Evolutionary conservation across 441 rosid genomes (phyloP), one percentile per base, ranked within the genome.

Genomic region (Dalechampia spathulata): DNA sequence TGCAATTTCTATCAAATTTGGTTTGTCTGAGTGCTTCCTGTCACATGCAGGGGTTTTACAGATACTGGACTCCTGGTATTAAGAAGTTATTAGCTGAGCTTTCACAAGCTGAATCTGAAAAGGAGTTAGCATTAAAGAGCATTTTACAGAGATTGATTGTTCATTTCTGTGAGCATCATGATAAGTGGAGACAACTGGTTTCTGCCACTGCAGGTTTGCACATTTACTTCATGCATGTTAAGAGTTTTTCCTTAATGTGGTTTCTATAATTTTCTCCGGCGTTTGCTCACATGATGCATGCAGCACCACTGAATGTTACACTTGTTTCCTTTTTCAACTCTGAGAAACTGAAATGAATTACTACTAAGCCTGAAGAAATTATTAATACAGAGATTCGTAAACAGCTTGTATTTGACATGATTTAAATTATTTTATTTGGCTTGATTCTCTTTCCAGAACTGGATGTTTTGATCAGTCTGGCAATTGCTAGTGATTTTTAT

Each of bases 391-490:
- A 23, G 34, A 40, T 5, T 8, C 14, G 3, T 2, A 36, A 45
- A 15, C 23, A 27, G 8, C 17, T 49, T 19, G 14, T 14, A 16
- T 49, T 34, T 39, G 22, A 38, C 49, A 49, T 27, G 58, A 28
- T 58, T 16, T 30, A 27, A 37, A 25, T 57, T 17, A 55, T 15
- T 55, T 15, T 51, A 19, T 37, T 49, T 47, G 46, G 45, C 42
- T 38, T 38, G 46, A 66, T 74, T 21, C 12, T 39, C n/a, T 62
- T 71, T 77, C 74, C 89, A 90, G 99, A 90, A 69, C 80, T 94
- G 53, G 99, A 94, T 75, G 99, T 81, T 68, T 72, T 94, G 74
- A 86, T 86, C 80, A 87, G 92, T 72, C 72, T 87, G 39, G 89
- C 88, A 50, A 75, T 90, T 67, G 92, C 99, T 39, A 79, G 85